phyloP scores from a whole-genome alignment of 768 basidiomycete genomes.

The Suillus luteus region DNA sequence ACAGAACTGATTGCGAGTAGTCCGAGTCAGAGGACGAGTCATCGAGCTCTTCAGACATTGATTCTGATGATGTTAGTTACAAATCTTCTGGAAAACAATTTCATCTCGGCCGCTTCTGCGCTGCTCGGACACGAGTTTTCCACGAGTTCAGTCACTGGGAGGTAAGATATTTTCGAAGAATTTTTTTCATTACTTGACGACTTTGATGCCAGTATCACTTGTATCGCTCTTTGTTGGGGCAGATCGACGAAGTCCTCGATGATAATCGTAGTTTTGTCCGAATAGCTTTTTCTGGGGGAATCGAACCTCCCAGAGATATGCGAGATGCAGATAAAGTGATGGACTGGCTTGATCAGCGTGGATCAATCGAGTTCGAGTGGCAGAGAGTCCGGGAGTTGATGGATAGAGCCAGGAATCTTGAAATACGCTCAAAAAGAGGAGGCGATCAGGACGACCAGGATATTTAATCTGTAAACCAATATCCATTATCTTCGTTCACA shows the following conservation, averaged over 20 bases:
- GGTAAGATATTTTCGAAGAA: constrained; percentile 42
- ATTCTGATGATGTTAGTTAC: constrained; percentile 20
- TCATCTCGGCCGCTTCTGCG: constrained; percentile 81
- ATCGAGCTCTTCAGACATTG: constrained; percentile 28
- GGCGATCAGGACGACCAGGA: constrained; percentile 38
- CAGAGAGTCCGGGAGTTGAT: constrained; percentile 69
- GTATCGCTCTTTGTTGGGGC: constrained; percentile 56
- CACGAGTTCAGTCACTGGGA: constrained; percentile 85
- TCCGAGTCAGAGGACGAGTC: constrained; percentile 24
- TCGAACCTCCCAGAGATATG: constrained; percentile 64
- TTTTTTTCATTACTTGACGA: constrained; percentile 10
- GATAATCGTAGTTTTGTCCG: constrained; percentile 52
- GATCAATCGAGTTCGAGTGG: constrained; percentile 71
- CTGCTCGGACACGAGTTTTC: constrained; percentile 62
- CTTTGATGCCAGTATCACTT: constrained; percentile 54
- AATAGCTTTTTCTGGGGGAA: constrained; percentile 55
- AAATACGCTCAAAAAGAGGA: constrained; percentile 49
- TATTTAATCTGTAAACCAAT: background rate
- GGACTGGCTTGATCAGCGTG: constrained; percentile 77
- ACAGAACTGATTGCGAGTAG: background rate
- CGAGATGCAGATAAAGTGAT: constrained; percentile 76
- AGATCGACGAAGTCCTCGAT: constrained; percentile 58
- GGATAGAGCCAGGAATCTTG: constrained; percentile 69
- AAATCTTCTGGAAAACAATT: constrained; percentile 40
- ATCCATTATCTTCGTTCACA: background rate